These are phyloP conservation scores for Mycena belliarum DNA, from an alignment of 768 basidiomycete species.

Conservation along the genomic window DNA sequence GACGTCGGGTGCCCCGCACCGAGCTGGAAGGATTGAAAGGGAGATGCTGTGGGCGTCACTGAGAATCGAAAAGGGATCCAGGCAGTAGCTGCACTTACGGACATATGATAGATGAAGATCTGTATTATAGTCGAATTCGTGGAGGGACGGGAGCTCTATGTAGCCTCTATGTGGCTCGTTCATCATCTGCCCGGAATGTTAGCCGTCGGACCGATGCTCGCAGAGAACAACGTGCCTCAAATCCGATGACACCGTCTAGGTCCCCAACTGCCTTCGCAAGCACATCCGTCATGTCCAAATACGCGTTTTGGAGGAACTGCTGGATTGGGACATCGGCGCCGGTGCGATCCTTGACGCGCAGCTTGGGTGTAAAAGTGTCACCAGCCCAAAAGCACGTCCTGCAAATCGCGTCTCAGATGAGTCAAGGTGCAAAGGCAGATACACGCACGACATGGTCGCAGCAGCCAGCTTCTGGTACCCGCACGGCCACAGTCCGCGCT, in stretches of 20 bases:
- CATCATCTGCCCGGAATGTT: constrained; percentile 59
- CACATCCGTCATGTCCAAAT: constrained; percentile 73
- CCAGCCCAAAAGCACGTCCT: constrained; percentile 96
- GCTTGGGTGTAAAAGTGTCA: constrained; percentile 78
- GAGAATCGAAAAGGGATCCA: neutral
- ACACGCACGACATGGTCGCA: constrained; percentile 84
- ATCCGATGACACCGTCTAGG: constrained; percentile 81
- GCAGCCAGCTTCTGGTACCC: constrained; percentile 94
- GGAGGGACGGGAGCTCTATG: constrained; percentile 76
- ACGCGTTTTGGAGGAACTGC: constrained; percentile 78
- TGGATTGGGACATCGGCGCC: constrained; percentile 68
- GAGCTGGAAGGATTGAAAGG: constrained; percentile 89
- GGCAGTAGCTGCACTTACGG: constrained; percentile 56
- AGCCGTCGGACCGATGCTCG: no score
- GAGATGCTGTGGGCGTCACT: constrained; percentile 55
- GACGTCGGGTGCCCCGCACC: constrained; percentile 83
- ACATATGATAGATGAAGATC: constrained; percentile 84
- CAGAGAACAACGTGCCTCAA: constrained; percentile 60
- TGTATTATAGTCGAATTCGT: constrained; percentile 91
- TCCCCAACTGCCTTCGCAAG: constrained; percentile 70
- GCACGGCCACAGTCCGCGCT: constrained; percentile 88
- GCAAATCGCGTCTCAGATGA: neutral
- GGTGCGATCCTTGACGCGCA: constrained; percentile 49
- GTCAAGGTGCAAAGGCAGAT: neutral
- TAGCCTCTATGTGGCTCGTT: constrained; percentile 97